Evolutionary conservation across 1,139 yeast species (phyloP).

Genomic region (Blastobotrys buckinghamii): DNA sequence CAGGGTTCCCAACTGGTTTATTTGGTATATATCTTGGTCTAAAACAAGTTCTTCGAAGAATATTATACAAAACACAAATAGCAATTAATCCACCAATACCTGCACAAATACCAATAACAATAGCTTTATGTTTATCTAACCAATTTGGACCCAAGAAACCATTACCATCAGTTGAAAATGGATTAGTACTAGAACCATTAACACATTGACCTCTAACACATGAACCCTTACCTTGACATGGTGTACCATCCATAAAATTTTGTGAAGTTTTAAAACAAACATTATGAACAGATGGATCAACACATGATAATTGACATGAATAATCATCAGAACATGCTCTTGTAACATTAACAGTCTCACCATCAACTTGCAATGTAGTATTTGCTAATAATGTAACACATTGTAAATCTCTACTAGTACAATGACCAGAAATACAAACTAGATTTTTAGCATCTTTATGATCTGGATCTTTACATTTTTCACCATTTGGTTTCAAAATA

Average conservation of each 20-base stretch:
- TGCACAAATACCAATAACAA: conserved; percentile 24
- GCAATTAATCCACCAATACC: conserved; percentile 26
- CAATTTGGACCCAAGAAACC: conserved; percentile 15
- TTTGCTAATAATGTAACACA: conserved; percentile 31
- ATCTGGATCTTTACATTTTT: conserved; percentile 24
- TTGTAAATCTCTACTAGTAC: conserved; percentile 36
- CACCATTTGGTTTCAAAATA: conserved; percentile 27
- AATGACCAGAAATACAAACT: conserved; percentile 35
- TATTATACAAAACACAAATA: conserved; percentile 13
- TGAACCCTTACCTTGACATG: conserved; percentile 31
- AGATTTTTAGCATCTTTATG: conserved; percentile 19
- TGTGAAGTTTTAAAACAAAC: conserved; percentile 30
- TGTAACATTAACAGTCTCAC: conserved; percentile 26
- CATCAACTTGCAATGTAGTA: conserved; percentile 24
- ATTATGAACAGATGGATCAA: conserved; percentile 24
- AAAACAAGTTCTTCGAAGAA: conserved; percentile 9
- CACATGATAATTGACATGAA: conserved; percentile 32
- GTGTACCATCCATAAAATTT: conserved; percentile 37
- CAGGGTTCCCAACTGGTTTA: neutral
- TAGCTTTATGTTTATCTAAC: conserved; percentile 22
- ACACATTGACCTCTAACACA: conserved; percentile 33
- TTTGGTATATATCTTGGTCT: conserved; percentile 1
- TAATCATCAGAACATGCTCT: conserved; percentile 30
- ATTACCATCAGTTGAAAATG: conserved; percentile 5
- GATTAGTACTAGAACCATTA: conserved; percentile 10